phyloP scores from a whole-genome alignment of 805 yeast species.

The Starmerella stellata region DNA sequence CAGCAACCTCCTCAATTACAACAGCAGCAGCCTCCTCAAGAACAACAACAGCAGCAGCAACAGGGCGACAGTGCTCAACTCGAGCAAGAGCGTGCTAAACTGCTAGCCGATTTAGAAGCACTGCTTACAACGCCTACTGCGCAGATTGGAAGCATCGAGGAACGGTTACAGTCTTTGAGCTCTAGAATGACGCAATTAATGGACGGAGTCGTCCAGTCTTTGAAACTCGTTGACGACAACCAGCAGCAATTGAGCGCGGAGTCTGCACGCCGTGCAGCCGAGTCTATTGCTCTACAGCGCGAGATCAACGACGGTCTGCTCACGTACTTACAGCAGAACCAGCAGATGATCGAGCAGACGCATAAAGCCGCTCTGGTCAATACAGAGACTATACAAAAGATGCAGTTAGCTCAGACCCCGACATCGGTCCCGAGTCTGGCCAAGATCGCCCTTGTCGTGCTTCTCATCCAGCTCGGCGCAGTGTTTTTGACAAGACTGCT shows the following conservation, averaged over 20 bases:
- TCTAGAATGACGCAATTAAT: neutral
- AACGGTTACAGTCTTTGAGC: no score
- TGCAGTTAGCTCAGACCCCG: neutral
- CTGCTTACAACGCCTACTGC: no score
- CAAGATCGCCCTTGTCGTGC: conserved; percentile 2
- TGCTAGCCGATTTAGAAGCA: no score
- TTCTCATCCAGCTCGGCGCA: conserved; percentile 7
- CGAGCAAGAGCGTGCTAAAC: no score
- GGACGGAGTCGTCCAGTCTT: neutral
- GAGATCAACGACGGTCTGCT: conserved; percentile 2
- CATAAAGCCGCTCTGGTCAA: neutral
- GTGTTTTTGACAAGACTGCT: conserved; percentile 1
- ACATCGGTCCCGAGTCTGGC: conserved; percentile 1
- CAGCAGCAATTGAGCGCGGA: neutral
- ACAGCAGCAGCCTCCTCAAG: no score
- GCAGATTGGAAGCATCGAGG: no score
- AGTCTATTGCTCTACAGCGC: conserved; percentile 1
- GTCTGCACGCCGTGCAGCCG: neutral
- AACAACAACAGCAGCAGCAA: neutral
- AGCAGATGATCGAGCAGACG: conserved; percentile 8
- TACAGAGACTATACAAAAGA: neutral
- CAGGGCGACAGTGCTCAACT: no score
- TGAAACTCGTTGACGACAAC: neutral
- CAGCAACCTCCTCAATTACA: neutral
- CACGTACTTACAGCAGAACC: no score